Percentiles rank a stretch among this genome's conserved stretches.
Conservation (phyloP, 2,329 filamentous ascomycete species). For the Aureobasidium subglaciale region DNA sequence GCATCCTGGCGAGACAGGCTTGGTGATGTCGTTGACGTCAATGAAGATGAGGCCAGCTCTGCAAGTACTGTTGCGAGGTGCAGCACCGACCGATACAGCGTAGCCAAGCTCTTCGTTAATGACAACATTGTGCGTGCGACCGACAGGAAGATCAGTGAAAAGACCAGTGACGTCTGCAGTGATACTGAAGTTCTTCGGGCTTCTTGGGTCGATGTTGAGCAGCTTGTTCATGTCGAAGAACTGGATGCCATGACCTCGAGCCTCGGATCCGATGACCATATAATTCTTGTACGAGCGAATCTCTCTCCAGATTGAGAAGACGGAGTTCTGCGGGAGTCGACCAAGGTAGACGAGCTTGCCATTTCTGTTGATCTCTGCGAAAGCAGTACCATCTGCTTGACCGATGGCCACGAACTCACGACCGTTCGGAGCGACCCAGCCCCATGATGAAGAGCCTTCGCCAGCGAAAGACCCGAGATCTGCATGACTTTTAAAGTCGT, state of each 20-base stretch:
- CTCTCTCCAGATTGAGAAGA: conserved; percentile 46
- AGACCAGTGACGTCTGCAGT: conserved; percentile 35
- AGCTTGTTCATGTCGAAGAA: conserved; percentile 57
- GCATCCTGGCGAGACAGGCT: conserved; percentile 45
- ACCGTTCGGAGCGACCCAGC: conserved; percentile 46
- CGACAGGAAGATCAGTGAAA: conserved; percentile 38
- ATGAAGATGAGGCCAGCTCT: conserved; percentile 48
- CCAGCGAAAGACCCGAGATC: conserved; percentile 43
- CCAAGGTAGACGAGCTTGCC: conserved; percentile 49
- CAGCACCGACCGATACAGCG: conserved; percentile 37
- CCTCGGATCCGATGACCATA: conserved; percentile 40
- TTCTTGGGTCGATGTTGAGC: conserved; percentile 39
- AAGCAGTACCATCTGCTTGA: conserved; percentile 49
- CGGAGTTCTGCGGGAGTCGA: conserved; percentile 44
- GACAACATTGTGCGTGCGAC: conserved; percentile 48
- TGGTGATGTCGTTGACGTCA: conserved; percentile 45
- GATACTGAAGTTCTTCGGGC: conserved; percentile 37
- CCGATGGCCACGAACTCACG: conserved; percentile 51
- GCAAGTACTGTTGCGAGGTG: conserved; percentile 39
- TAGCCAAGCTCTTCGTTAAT: conserved; percentile 44
- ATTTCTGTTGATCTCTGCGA: conserved; percentile 44
- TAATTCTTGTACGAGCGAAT: conserved; percentile 40
- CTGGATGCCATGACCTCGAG: conserved; percentile 50
- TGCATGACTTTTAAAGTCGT: conserved; percentile 50
- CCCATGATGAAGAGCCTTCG: conserved; percentile 45